Conservation (phyloP, 2,329 filamentous ascomycete species). For the Huntiella bhutanensis region DNA sequence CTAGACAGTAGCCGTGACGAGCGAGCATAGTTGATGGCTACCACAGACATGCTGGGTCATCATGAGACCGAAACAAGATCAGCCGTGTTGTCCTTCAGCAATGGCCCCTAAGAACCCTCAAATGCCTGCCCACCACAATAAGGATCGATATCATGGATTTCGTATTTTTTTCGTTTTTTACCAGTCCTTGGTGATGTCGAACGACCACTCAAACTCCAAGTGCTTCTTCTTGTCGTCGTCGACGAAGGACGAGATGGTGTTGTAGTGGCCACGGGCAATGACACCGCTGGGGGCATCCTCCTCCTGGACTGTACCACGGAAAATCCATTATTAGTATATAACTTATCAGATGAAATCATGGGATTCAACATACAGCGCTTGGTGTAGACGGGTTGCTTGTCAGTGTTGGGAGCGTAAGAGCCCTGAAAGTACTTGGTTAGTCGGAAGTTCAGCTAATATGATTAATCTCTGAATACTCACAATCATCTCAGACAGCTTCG, state of each 20-base stretch:
- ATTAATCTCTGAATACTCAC: conserved; percentile 30
- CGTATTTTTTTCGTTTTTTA: conserved; percentile 21
- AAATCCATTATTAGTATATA: neutral
- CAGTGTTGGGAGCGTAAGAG: conserved; percentile 83
- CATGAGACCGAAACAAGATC: too few species aligned
- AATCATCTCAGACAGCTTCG: conserved; percentile 97
- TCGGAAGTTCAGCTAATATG: neutral
- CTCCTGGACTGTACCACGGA: conserved; percentile 47
- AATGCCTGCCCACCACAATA: too few species aligned
- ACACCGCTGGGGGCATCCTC: conserved; percentile 88
- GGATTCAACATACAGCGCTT: conserved; percentile 63
- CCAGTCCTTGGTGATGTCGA: conserved; percentile 96
- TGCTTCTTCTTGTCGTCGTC: conserved; percentile 89
- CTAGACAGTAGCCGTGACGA: too few species aligned
- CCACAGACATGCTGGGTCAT: too few species aligned
- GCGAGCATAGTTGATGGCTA: too few species aligned
- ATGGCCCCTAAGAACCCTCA: too few species aligned
- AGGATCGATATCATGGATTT: neutral
- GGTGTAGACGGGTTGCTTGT: conserved; percentile 64
- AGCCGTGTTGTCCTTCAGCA: too few species aligned
- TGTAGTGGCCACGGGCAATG: conserved; percentile 78
- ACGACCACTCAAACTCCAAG: conserved; percentile 85
- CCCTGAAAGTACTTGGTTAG: conserved; percentile 33
- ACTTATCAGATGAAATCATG: neutral
- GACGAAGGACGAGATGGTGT: conserved; percentile 72